Conservation (phyloP, 1,139 yeast species). For the Debaryomyces fabryi region DNA sequence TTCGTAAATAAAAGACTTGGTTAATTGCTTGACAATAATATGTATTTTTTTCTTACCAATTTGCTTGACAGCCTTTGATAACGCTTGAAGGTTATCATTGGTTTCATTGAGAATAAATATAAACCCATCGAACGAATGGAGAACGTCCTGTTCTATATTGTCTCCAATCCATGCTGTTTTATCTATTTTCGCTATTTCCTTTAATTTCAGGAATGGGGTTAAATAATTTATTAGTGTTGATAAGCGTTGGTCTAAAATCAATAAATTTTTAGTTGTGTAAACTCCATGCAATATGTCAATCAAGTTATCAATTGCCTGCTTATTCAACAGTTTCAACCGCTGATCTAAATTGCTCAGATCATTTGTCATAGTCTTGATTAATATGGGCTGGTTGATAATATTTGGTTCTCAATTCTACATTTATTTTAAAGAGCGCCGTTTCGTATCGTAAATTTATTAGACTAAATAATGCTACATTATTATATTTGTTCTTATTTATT, state of each 20-base stretch:
- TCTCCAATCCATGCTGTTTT: conserved; percentile 62
- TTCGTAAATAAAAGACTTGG: conserved; percentile 31
- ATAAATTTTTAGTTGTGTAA: conserved; percentile 38
- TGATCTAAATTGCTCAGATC: background rate
- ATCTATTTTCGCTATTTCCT: conserved; percentile 58
- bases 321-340: conserved; percentile 17
- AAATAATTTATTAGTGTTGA: conserved; percentile 60
- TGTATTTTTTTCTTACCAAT: conserved; percentile 21
- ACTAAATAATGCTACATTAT: background rate
- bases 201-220: conserved; percentile 60
- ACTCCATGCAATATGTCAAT: conserved; percentile 28
- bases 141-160: conserved; percentile 16
- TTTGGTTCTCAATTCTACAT: background rate
- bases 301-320: conserved; percentile 25
- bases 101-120: conserved; percentile 36
- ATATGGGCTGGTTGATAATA: background rate
- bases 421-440: conserved; percentile 1
- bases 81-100: conserved; percentile 19
- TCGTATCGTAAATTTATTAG: background rate
- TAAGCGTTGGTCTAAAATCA: conserved; percentile 59
- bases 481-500: background rate
- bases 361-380: conserved; percentile 1
- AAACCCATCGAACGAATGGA: conserved; percentile 31
- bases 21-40: conserved; percentile 35
- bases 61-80: conserved; percentile 14